These are phyloP conservation scores for Artemisia tridentata DNA, from an alignment of 129 eudicot species.

Conservation along the genomic window DNA sequence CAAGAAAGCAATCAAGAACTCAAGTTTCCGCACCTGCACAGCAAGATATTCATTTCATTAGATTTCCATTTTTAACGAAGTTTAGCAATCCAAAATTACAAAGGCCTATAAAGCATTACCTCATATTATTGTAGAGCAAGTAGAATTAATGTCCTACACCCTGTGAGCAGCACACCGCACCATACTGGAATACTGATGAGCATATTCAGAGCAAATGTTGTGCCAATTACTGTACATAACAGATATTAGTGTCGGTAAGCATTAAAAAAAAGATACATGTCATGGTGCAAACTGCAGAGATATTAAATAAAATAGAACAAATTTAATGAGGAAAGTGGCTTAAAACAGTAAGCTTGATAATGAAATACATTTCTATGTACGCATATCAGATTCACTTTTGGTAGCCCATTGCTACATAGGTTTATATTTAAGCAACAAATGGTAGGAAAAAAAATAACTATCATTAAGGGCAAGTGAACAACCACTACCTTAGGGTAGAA, in stretches of 20 bases:
- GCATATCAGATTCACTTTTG: neutral
- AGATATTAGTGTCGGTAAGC: neutral
- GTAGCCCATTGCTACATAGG: neutral
- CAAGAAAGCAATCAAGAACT: constrained; percentile 75
- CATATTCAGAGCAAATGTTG: constrained; percentile 97
- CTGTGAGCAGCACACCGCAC: constrained; percentile 94
- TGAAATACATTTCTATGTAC: too few species aligned
- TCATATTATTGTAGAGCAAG: constrained; percentile 93
- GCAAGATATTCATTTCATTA: constrained; percentile 12
- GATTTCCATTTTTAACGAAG: neutral
- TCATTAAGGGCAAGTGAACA: constrained; percentile 11
- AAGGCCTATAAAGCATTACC: constrained; percentile 41
- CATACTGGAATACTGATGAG: constrained; percentile 85
- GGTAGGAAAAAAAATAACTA: neutral
- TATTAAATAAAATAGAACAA: too few species aligned
- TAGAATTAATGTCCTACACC: constrained; percentile 80
- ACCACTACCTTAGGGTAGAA: constrained; percentile 75
- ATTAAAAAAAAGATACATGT: too few species aligned
- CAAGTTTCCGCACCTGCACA: constrained; percentile 93
- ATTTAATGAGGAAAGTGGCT: too few species aligned
- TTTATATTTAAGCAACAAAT: constrained; percentile 3
- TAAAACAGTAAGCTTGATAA: too few species aligned
- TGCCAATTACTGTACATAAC: constrained; percentile 74
- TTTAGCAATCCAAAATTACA: neutral
- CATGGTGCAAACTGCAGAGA: too few species aligned